Percentiles rank a stretch among this genome's conserved stretches.
phyloP scores from a whole-genome alignment of 805 yeast species.

The Cyberlindnera bimundalis region DNA sequence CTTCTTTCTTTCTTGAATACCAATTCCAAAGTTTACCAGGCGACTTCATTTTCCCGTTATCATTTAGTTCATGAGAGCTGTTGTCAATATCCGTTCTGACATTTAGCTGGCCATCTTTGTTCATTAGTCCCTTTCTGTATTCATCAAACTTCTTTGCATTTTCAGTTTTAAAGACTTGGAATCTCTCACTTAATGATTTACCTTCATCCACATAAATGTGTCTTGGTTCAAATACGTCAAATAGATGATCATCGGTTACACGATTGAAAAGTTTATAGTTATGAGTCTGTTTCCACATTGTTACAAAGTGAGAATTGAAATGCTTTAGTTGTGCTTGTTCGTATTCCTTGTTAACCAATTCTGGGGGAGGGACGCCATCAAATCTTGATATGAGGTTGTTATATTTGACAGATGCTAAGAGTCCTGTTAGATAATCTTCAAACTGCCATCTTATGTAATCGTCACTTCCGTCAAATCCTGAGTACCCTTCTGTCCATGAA shows the following conservation, averaged over 20 bases:
- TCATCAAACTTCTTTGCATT: constrained; percentile 27
- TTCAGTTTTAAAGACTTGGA: constrained; percentile 31
- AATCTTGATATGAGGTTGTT: constrained; percentile 47
- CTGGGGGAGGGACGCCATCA: constrained; percentile 35
- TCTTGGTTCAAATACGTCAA: constrained; percentile 54
- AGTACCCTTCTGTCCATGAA: constrained; percentile 34
- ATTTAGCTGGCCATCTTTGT: constrained; percentile 4
- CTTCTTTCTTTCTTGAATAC: constrained; percentile 14
- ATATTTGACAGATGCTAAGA: constrained; percentile 70
- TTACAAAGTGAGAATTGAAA: constrained; percentile 45
- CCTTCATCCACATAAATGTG: constrained; percentile 31
- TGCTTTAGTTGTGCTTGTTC: constrained; percentile 34
- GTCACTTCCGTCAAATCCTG: constrained; percentile 68
- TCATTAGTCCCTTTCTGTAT: constrained; percentile 14
- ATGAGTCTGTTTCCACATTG: constrained; percentile 50
- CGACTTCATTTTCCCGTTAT: constrained; percentile 2
- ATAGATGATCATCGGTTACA: constrained; percentile 65
- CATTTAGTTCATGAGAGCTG: neutral
- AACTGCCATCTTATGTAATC: constrained; percentile 85
- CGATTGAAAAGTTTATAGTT: constrained; percentile 53
- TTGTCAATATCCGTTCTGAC: constrained; percentile 8
- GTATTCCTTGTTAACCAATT: constrained; percentile 27
- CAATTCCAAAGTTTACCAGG: constrained; percentile 22
- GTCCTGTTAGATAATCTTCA: constrained; percentile 82
- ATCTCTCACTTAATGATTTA: constrained; percentile 23